Percentiles rank a stretch among this genome's conserved stretches.
These are phyloP conservation scores for Setaria viridis DNA, from an alignment of 202 grass and related monocot genomes.

Conservation along the genomic window DNA sequence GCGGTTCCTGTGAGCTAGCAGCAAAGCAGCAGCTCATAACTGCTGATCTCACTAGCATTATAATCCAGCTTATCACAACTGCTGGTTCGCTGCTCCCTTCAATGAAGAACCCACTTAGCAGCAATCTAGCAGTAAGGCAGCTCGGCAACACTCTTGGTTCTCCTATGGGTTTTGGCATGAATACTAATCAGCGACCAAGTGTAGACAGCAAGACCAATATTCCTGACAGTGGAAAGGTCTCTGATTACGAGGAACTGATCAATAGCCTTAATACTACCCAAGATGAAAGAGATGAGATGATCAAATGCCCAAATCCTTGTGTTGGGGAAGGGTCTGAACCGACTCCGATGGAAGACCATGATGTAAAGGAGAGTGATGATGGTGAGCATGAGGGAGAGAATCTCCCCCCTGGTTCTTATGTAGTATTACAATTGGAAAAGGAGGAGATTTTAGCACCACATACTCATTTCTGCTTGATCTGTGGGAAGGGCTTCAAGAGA, in stretches of 20 bases:
- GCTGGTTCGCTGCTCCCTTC: constrained; percentile 83
- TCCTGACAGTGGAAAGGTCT: constrained; percentile 49
- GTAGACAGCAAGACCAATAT: constrained; percentile 44
- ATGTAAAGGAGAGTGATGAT: constrained; percentile 89
- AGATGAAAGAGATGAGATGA: constrained; percentile 58
- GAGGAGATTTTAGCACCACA: constrained; percentile 97
- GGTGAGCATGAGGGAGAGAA: constrained; percentile 73
- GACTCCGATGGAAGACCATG: constrained; percentile 73
- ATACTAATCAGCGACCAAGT: constrained; percentile 50
- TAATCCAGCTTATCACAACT: constrained; percentile 93
- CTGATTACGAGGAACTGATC: constrained; percentile 70
- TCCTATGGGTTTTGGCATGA: constrained; percentile 51
- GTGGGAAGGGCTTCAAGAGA: constrained; percentile 98
- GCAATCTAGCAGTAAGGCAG: constrained; percentile 63
- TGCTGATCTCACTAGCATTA: constrained; percentile 83
- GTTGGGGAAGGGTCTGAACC: constrained; percentile 50
- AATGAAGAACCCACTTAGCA: constrained; percentile 72
- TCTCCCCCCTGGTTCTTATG: constrained; percentile 81
- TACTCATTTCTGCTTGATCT: constrained; percentile 95
- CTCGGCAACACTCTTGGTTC: constrained; percentile 52
- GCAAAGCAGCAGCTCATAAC: constrained; percentile 90
- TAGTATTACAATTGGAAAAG: constrained; percentile 91
- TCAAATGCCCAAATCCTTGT: constrained; percentile 63
- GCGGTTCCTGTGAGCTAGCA: constrained; percentile 55
- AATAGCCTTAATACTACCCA: constrained; percentile 47